Base-by-base conservation (phyloP, 208 protist genomes). In the Porcisia hertigi region DNA sequence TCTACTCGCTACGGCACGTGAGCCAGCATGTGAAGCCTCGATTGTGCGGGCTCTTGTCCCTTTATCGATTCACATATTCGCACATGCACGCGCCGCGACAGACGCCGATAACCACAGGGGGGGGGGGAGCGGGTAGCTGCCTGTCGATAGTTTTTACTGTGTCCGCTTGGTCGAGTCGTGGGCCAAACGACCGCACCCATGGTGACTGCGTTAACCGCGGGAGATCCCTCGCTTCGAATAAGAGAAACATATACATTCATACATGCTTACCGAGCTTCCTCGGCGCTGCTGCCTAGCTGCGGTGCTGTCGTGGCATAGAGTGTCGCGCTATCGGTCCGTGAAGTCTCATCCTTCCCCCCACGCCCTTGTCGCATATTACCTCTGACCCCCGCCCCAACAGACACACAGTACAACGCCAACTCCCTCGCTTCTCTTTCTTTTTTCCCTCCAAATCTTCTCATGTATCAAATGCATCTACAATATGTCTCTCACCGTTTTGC, bases 1-100 rank as follows among this genome's bases (percentile, higher is more conserved):
- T 90, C 86, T 1, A 84, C 58, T 54, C 74, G 86, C 59, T 86
- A 88, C 66, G 81, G 73, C 41, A 71, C 65, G 30, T 85, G 69
- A 73, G 25, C 12, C n/a, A 55, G 14, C 16, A n/a, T 9, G 66
- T 16, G 23, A 20, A 20, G 12, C 30, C 25, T 6, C 1, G 3
- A n/a, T 14, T 14, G 8, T 57, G 25, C 11, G 7, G 25, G 7
- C 0, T 52, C 47, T 20, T 47, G 2, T 25, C 23, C 18, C 1
- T n/a, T 20, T 49, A 7, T 52, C 63, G 25, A 11, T 2, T 30
- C 36, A n/a, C 3, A 49, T 23, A 34, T 47, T 12, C n/a, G 7
- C 23, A 47, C 1, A 49, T 4, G 9, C 36, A 52, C 23, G 41
- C 41, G n/a, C 18, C 9, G 5, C 23, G n/a, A 7, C 41, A 11